A percentile compares a stretch with the other conserved stretches of the same genome.
Conservation (phyloP, 192 early-diverging fungal genomes). For the Coemansia sp. region DNA sequence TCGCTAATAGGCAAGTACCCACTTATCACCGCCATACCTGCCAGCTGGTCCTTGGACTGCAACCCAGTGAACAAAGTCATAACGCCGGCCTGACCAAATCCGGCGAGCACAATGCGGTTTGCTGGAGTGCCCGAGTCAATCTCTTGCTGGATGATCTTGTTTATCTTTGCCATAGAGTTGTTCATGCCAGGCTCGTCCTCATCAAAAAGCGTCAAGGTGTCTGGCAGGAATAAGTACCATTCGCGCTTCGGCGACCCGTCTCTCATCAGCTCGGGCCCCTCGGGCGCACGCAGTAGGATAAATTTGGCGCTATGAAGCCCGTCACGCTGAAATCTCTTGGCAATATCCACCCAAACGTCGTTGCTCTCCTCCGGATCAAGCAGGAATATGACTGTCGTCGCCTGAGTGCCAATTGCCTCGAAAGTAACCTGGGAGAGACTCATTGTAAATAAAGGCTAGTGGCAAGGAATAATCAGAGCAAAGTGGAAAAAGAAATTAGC, state of each 20-base stretch:
- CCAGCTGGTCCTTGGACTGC: slow-evolving; percentile 69
- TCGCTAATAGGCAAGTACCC: slow-evolving; percentile 74
- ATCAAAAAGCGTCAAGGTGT: too few species aligned
- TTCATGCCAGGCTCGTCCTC: slow-evolving; percentile 81
- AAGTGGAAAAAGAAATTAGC: too few species aligned
- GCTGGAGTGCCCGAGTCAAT: slow-evolving; percentile 78
- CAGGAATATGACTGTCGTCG: too few species aligned
- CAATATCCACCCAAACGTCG: too few species aligned
- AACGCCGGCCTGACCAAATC: slow-evolving; percentile 93
- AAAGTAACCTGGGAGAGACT: too few species aligned
- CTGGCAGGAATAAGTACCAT: too few species aligned
- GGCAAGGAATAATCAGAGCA: too few species aligned
- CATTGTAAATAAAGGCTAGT: too few species aligned
- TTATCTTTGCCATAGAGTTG: slow-evolving; percentile 60
- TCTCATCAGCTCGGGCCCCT: slow-evolving; percentile 73
- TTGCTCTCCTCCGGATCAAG: too few species aligned
- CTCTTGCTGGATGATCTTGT: slow-evolving; percentile 69
- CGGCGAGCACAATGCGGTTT: slow-evolving; percentile 87
- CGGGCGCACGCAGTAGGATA: slow-evolving; percentile 84
- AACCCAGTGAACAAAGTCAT: slow-evolving; percentile 73
- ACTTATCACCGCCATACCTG: slow-evolving; percentile 73
- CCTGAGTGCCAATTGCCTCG: too few species aligned
- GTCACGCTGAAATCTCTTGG: too few species aligned
- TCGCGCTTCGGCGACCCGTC: slow-evolving; percentile 79
- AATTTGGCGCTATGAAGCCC: too few species aligned